A percentile compares a stretch with the other conserved stretches of the same genome.
Evolutionary conservation across 352 stramenopile genomes (phyloP).

Genomic region (Globisporangium viniferum): DNA sequence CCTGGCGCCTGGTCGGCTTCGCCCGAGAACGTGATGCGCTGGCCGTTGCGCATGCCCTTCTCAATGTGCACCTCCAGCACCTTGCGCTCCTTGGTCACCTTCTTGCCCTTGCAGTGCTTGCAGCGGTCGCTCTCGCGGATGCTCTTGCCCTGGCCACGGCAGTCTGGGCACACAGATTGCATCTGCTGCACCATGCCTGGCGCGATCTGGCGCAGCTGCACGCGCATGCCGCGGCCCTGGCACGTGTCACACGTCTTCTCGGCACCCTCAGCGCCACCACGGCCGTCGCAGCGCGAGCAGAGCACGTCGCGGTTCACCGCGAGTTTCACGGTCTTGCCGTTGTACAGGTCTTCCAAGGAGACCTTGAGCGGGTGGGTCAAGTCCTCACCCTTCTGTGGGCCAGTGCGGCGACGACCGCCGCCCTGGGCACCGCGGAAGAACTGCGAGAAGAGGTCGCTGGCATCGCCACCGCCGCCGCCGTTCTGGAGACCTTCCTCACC

Average conservation of each 20-base stretch:
- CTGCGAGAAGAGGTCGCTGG: slow-evolving; percentile 95
- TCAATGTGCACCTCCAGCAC: slow-evolving; percentile 98
- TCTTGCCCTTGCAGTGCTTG: slow-evolving; percentile 92
- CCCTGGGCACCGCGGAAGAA: slow-evolving; percentile 92
- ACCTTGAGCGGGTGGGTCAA: slow-evolving; percentile 95
- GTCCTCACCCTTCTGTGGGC: slow-evolving; percentile 95
- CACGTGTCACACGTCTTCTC: slow-evolving; percentile 93
- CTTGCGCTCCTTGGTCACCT: slow-evolving; percentile 96
- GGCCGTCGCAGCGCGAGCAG: slow-evolving; percentile 84
- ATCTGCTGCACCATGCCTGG: slow-evolving; percentile 99
- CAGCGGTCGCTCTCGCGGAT: slow-evolving; percentile 94
- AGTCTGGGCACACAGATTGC: slow-evolving; percentile 93
- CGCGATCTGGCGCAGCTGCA: slow-evolving; percentile 96
- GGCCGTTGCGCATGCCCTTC: slow-evolving; percentile 96
- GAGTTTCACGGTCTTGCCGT: slow-evolving; percentile 98
- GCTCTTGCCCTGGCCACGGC: slow-evolving; percentile 92
- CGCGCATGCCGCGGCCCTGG: slow-evolving; percentile 92
- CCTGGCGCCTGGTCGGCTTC: slow-evolving; percentile 96
- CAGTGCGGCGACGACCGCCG: slow-evolving; percentile 52
- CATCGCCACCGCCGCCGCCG: slow-evolving; percentile 65
- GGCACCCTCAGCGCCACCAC: slow-evolving; percentile 91
- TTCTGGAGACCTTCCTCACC: slow-evolving; percentile 97
- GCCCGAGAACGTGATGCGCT: slow-evolving; percentile 97
- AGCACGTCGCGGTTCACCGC: slow-evolving; percentile 95
- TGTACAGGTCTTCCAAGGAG: slow-evolving; percentile 98